Conservation (phyloP, 2,329 filamentous ascomycete genomes). For the Thielaviopsis punctulata region DNA sequence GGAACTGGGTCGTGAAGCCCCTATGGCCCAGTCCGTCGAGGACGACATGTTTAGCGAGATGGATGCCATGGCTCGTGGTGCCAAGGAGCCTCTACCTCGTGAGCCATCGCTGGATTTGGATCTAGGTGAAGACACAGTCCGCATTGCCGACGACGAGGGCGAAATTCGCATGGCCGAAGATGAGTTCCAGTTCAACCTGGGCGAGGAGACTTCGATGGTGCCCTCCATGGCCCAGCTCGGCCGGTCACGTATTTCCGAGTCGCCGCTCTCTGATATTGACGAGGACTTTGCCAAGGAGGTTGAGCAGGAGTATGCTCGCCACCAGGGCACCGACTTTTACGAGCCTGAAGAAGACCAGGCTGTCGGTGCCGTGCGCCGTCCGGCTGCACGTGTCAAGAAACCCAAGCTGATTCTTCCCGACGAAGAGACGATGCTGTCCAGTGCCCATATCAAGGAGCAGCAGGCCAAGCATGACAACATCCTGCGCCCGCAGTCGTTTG, state of each 20-base stretch:
- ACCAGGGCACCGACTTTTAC: conserved; percentile 38
- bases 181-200: conserved; percentile 46
- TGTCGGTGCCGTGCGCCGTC: conserved; percentile 42
- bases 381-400: conserved; percentile 56
- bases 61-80: conserved; percentile 35
- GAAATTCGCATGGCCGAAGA: conserved; percentile 43
- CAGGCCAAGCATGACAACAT: conserved; percentile 78
- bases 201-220: conserved; percentile 39
- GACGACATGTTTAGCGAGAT: conserved; percentile 53
- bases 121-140: conserved; percentile 35
- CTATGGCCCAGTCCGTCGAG: conserved; percentile 46
- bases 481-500: conserved; percentile 61
- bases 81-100: conserved; percentile 30
- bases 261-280: conserved; percentile 52
- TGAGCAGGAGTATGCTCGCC: conserved; percentile 38
- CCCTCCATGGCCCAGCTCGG: conserved; percentile 28
- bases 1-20: conserved; percentile 80
- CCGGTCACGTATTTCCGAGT: conserved; percentile 49
- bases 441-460: conserved; percentile 65
- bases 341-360: conserved; percentile 42
- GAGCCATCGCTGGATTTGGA: conserved; percentile 39
- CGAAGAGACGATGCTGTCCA: conserved; percentile 58
- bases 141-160: conserved; percentile 46
- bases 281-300: conserved; percentile 43
- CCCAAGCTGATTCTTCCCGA: conserved; percentile 75